Percentiles rank a stretch among this genome's conserved stretches.
phyloP scores from a whole-genome alignment of 768 basidiomycete species.

The Boletus speciosus region DNA sequence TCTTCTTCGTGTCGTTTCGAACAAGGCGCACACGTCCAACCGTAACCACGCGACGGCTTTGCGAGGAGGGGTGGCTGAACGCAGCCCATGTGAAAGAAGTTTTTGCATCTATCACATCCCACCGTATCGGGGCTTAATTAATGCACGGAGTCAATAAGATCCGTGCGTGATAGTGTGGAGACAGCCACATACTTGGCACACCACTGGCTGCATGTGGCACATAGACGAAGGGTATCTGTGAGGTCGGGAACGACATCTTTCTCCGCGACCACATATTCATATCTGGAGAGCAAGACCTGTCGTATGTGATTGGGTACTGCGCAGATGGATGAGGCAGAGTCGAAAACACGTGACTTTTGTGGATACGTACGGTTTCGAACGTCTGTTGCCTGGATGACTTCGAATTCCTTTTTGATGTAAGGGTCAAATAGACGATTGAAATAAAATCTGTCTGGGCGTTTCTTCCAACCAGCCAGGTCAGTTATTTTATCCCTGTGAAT shows the following conservation, averaged over 20 bases:
- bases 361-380: conserved; percentile 78
- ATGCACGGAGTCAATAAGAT: conserved; percentile 24
- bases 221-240: conserved; percentile 80
- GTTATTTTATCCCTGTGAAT: conserved; percentile 94
- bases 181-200: conserved; percentile 68
- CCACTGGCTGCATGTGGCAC: conserved; percentile 85
- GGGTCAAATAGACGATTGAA: conserved; percentile 95
- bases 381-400: conserved; percentile 82
- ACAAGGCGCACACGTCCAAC: conserved; percentile 96
- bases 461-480: conserved; percentile 91
- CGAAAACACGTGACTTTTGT: conserved; percentile 20
- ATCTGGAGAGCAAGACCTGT: conserved; percentile 71
- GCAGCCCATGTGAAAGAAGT: conserved; percentile 92
- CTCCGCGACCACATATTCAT: conserved; percentile 95
- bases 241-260: conserved; percentile 90
- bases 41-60: conserved; percentile 94
- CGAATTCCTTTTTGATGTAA: conserved; percentile 97
- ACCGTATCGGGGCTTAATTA: conserved; percentile 72
- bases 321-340: conserved; percentile 9
- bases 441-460: conserved; percentile 92
- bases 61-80: conserved; percentile 86
- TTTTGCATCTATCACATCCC: conserved; percentile 88
- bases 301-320: conserved; percentile 81
- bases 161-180: conserved; percentile 10
- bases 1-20: conserved; percentile 83